Conservation (phyloP, 1,284 basidiomycete species). For the Porodaedalea pini region DNA sequence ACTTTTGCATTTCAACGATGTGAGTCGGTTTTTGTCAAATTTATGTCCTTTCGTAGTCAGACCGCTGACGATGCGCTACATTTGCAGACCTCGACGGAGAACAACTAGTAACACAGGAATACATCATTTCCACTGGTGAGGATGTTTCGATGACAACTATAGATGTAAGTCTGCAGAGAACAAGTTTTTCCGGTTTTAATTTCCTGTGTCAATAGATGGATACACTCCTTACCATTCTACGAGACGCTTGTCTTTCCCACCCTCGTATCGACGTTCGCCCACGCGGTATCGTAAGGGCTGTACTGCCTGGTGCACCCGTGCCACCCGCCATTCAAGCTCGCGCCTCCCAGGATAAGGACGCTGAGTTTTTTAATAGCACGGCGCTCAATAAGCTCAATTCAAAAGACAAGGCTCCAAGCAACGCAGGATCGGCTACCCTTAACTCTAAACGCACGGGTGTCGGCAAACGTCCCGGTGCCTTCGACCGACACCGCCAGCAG, state of each 20-base stretch:
- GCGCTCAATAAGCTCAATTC: background rate
- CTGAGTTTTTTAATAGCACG: too few species aligned
- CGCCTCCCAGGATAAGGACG: background rate
- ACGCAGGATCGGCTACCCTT: background rate
- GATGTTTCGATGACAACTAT: background rate
- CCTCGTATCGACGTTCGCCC: constrained; percentile 6
- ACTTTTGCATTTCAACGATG: background rate
- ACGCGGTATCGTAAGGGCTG: background rate
- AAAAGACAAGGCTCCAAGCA: background rate
- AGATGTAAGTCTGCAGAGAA: background rate
- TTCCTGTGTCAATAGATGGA: background rate
- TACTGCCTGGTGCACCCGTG: background rate
- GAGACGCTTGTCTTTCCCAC: background rate
- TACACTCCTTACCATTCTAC: background rate
- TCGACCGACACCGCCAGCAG: too few species aligned
- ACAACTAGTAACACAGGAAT: background rate
- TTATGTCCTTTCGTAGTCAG: background rate
- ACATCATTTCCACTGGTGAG: background rate
- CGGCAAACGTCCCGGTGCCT: background rate
- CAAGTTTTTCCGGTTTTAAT: background rate
- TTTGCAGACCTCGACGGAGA: background rate
- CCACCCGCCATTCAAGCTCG: background rate
- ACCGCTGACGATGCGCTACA: too few species aligned
- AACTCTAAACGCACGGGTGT: background rate
- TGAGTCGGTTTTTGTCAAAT: background rate